Base-by-base conservation (phyloP, 1,284 basidiomycete genomes). In the Cutaneotrichosporon cutaneum region DNA sequence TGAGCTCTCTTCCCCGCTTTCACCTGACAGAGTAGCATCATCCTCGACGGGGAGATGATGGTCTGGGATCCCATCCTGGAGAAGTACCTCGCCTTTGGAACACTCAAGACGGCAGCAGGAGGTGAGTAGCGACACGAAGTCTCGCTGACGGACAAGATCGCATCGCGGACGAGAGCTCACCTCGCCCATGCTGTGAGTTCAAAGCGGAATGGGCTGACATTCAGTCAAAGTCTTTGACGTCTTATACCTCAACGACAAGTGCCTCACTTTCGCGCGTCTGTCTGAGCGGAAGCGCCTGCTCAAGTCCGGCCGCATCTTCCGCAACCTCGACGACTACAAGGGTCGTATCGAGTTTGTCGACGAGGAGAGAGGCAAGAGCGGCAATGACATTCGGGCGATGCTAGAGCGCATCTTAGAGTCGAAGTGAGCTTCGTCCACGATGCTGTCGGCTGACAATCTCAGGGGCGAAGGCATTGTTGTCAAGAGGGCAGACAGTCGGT, bases 31-130 rank as follows among this genome's bases (percentile, higher is more conserved):
- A 6, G 11, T 63, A 95, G 94, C 55, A 87, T 94, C 68, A 91
- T 97, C 50, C 80, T 97, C 18, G 94, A 97, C 69, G 94, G 94
- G 0, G 94, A 98, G 77, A 96, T 98, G 94, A 81, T 98, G 47
- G 94, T 94, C 3, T 96, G 90, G 90, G 94, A 97, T 75, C 94
- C 94, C 0, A 82, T 89, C 2, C 87, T 90, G 0, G 88, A 90
- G 66, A 86, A 89, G 48, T 90, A 91, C 71, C 82, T 94, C 13
- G 90, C 93, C 0, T 97, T 98, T 68, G 94, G 94, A 1, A 90
- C 87, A 0, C 81, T 98, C 55, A 98, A 97, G 78, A 90, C 91
- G 0, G 91, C 92, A 35, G 93, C 56, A 1, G 80, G 88, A 9
- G 88, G 90, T 91, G 66, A 18, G 9, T 47, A 58, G 61, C 42